Percentiles rank a stretch among this genome's conserved stretches.
These are phyloP conservation scores for Corymbia maculata DNA, from an alignment of 345 rosid species.

Conservation along the genomic window DNA sequence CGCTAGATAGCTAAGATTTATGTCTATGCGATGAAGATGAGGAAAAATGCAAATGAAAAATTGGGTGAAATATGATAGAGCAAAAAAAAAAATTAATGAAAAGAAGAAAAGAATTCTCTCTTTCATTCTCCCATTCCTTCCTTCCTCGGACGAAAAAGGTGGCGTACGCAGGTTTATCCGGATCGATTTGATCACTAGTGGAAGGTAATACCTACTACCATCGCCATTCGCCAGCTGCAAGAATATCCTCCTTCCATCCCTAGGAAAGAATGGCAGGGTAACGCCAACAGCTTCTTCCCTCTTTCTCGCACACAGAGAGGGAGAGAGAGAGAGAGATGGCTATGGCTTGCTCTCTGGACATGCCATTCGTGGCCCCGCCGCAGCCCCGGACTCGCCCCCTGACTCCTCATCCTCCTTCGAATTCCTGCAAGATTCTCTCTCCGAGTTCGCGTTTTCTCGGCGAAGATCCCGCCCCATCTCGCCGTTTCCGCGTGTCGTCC, in stretches of 20 bases:
- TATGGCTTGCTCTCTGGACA: constrained; percentile 4
- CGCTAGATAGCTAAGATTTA: not conserved
- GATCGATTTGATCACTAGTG: not conserved
- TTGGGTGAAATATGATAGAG: not conserved
- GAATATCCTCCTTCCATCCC: not conserved
- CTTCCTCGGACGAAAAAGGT: not conserved
- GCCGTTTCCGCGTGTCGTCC: not conserved
- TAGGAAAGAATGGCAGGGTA: not conserved
- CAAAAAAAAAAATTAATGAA: accelerated
- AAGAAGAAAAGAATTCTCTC: not conserved
- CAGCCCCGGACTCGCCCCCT: not conserved
- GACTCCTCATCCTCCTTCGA: not conserved
- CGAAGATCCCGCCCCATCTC: not conserved
- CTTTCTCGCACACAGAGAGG: not conserved
- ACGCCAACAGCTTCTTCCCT: not conserved
- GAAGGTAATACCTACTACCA: not conserved
- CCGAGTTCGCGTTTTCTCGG: not conserved
- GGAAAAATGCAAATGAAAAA: not conserved
- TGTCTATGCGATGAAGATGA: not conserved
- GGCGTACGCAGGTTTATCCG: not conserved
- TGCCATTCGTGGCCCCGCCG: not conserved
- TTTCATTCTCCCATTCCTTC: not conserved
- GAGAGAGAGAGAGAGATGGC: not conserved
- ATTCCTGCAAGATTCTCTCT: not conserved
- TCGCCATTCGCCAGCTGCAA: not conserved